phyloP scores from a whole-genome alignment of 116 monocot genomes.

The Thalassia testudinum region DNA sequence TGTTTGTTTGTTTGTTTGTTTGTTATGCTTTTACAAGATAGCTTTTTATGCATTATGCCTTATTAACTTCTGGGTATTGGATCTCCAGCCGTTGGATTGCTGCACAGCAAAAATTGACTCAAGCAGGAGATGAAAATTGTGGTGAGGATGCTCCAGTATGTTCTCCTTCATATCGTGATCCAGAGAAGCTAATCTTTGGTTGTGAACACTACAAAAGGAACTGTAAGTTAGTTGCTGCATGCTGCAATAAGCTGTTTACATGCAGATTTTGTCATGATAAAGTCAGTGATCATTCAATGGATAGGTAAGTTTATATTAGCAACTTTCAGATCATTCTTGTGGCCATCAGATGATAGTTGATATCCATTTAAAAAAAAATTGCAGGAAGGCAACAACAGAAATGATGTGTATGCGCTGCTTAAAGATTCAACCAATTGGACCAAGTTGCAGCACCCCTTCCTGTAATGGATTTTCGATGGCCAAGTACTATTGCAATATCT shows the following conservation, averaged over 20 bases:
- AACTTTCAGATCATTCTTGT: not conserved
- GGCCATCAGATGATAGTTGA: not conserved
- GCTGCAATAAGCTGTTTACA: slow-evolving; percentile 88
- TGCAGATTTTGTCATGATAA: slow-evolving; percentile 99
- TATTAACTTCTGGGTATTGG: not conserved
- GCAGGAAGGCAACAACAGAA: slow-evolving; percentile 85
- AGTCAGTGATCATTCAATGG: slow-evolving; percentile 98
- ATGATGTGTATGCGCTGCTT: slow-evolving; percentile 99
- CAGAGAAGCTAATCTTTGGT: slow-evolving; percentile 66
- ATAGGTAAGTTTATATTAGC: slow-evolving; percentile 40
- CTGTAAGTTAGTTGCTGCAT: slow-evolving; percentile 88
- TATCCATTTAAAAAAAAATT: slow-evolving; percentile 4
- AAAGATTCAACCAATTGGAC: slow-evolving; percentile 75
- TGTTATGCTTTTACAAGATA: not conserved
- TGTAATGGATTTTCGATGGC: slow-evolving; percentile 78
- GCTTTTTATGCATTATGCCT: not conserved
- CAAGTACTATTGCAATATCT: slow-evolving; percentile 88
- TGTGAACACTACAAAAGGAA: slow-evolving; percentile 99
- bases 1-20: slow-evolving; percentile 1
- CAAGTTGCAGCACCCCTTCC: slow-evolving; percentile 59
- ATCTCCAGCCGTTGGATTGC: slow-evolving; percentile 93
- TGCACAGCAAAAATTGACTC: slow-evolving; percentile 86
- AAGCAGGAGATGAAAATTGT: slow-evolving; percentile 14
- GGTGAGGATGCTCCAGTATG: slow-evolving; percentile 30
- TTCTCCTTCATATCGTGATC: slow-evolving; percentile 73